These are phyloP conservation scores for Colletotrichum orchidophilum DNA, from an alignment of 2,329 filamentous ascomycete species.

Conservation along the genomic window DNA sequence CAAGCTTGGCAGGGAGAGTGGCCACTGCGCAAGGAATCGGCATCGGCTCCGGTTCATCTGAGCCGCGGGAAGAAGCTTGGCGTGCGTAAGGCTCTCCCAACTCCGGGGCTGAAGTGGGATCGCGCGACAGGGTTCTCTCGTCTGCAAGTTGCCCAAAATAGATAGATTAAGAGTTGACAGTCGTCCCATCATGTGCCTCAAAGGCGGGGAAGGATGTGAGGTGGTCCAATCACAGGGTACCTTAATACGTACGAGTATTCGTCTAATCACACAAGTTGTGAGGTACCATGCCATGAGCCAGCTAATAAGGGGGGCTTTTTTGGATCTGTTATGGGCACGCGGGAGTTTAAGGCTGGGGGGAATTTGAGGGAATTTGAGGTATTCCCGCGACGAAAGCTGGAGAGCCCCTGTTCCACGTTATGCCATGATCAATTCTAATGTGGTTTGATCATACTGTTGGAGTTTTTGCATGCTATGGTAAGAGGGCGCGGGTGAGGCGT, in stretches of 20 bases:
- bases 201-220: neutral
- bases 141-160: constrained; percentile 1
- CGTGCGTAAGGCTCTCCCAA: neutral
- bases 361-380: neutral
- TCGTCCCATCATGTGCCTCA: neutral
- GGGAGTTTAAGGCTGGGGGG: neutral
- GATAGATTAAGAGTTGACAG: neutral
- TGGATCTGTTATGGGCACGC: neutral
- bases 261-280: neutral
- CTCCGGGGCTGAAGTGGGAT: neutral
- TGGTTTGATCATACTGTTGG: neutral
- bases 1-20: neutral
- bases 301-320: neutral
- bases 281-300: neutral
- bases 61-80: neutral
- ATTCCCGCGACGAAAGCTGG: neutral
- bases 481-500: neutral
- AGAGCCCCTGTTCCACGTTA: neutral
- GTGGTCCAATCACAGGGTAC: neutral
- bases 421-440: neutral
- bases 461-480: neutral
- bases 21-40: neutral
- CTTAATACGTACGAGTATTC: neutral
- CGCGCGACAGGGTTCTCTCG: neutral
- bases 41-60: neutral